Base-by-base conservation (phyloP, 768 basidiomycete species). In the Phylloporus sp. region DNA sequence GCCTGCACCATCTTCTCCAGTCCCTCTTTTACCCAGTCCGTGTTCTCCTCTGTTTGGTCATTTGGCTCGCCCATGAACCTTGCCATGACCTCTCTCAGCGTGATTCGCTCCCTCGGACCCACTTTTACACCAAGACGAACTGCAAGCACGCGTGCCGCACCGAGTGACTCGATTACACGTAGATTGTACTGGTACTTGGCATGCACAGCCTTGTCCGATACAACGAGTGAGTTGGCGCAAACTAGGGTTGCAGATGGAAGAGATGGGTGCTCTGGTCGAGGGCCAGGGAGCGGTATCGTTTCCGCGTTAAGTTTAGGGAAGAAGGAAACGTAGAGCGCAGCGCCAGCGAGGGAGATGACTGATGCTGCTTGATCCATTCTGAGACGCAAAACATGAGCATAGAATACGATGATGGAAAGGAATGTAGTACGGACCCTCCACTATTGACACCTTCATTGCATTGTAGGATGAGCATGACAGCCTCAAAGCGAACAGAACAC, bases 331-430 rank as follows among this genome's bases (percentile, higher is more conserved):
- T 88, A 88, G 28, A 91, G 78, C 0, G 90, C 85, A 8, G 86
- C 81, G 20, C 79, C 77, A 1, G 86, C 75, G 23, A 79, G 74
- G 15, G 82, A 86, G 57, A 95, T 85, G 32, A 92, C 85, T 0
- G 89, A 92, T 0, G 91, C 90, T 1, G 91, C 87, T 76, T 94
- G 91, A 66, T 95, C 93, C 87, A 95, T 89, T 23, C 90, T 88
- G 44, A 7, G 29, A 42, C 6, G 8, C 29, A 22, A n/a, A 18
- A 36, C 6, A 49, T 57, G 9, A 59, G 50, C 31, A 51, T 4
- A 15, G 36, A 15, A 20, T 27, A 10, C 12, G 12, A 20, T 38
- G 11, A 12, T 32, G 31, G 1, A 32, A 41, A 28, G 36, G 6
- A n/a, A 49, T 7, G 0, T 16, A 22, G 11, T 18, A 64, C 79